Base-by-base conservation (phyloP, 2,329 filamentous ascomycete genomes). In the Pyrenophora seminiperda region DNA sequence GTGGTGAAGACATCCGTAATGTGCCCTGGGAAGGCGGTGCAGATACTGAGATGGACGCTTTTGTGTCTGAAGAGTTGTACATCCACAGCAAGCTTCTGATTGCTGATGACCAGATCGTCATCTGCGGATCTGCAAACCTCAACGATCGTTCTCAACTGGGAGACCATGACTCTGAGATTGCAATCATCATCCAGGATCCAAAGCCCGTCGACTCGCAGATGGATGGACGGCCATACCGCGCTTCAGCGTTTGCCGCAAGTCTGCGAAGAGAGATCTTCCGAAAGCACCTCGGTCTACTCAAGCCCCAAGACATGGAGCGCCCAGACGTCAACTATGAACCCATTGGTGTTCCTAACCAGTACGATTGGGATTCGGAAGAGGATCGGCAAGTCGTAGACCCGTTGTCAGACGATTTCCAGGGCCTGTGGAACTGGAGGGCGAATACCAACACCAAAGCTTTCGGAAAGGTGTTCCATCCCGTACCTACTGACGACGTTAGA, bases 231-330 rank as follows among this genome's bases (percentile, higher is more conserved):
- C 84, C 84, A 0, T 96, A 82, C 76, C 81, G 79, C 24, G 93
- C 90, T 6, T 86, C 86, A 7, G 81, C 83, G 48, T 92, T 93
- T 66, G 91, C 91, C 1, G 79, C 90, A 4, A 90, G 87, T 1
- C 85, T 97, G 9, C 88, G 93, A 17, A 84, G 92, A 29, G 85
- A 91, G 69, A 83, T 97, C 56, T 96, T 90, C 84, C 85, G 92
- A 61, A 95, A 97, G 76, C 93, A 97, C 69, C 82, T 97, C 1
- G 93, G 93, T 34, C 81, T 96, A 7, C 79, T 96, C 7, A 86
- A 82, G 3, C 82, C 89, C 0, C 91, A 97, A 68, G 78, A 86
- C 14, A 79, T 87, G 51, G 83, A 91, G 47, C 75, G 70, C 5
- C 81, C 81, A 10, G 76, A 84, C 41, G 73, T 77, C 19, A 85